Evolutionary conservation across 257 asterid species (phyloP).

Genomic region (Capsicum rhomboideum): DNA sequence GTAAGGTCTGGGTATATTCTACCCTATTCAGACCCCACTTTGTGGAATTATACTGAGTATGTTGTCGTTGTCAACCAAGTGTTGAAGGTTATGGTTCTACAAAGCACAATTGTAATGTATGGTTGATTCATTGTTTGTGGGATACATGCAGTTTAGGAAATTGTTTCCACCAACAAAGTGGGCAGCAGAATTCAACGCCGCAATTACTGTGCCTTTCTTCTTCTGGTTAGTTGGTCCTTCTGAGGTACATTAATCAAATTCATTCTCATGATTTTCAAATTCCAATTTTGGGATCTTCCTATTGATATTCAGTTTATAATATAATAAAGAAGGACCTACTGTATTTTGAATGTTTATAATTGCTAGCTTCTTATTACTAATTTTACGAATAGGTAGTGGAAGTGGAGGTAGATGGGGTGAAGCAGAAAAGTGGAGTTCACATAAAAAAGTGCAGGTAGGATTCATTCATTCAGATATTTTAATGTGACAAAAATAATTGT

Average conservation of each 20-base stretch:
- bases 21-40: no score
- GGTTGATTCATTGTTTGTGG: neutral
- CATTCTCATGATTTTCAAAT: neutral
- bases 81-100: no score
- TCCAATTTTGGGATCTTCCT: no score
- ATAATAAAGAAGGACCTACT: no score
- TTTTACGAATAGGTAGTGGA: conserved; percentile 55
- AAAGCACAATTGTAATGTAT: no score
- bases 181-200: conserved; percentile 91
- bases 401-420: conserved; percentile 77
- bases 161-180: conserved; percentile 86
- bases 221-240: conserved; percentile 97
- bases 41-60: no score
- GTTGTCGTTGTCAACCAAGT: no score
- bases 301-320: no score
- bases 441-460: conserved; percentile 85
- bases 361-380: neutral
- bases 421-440: conserved; percentile 91
- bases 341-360: neutral
- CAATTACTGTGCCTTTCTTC: conserved; percentile 84
- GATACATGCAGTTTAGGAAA: conserved; percentile 61
- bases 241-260: conserved; percentile 42
- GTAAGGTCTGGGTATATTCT: no score
- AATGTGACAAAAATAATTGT: neutral
- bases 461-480: neutral